Percentiles rank a stretch among this genome's conserved stretches.
Evolutionary conservation across 2,329 filamentous ascomycete species (phyloP).

Genomic region (Eutypa lata): DNA sequence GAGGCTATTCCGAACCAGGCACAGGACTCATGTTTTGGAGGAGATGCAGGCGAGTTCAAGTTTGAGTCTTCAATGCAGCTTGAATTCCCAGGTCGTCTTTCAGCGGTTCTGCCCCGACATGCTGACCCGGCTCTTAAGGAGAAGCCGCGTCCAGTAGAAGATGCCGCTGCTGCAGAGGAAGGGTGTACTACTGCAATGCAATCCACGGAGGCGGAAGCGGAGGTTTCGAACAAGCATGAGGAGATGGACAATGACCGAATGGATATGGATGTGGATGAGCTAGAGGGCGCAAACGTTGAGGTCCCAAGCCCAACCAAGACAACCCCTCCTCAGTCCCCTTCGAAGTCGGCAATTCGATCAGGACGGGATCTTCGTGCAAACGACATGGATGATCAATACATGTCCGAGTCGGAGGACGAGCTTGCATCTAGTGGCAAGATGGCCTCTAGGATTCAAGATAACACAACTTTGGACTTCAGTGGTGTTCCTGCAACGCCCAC

Average conservation of each 20-base stretch:
- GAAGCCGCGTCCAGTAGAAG: conserved; percentile 20
- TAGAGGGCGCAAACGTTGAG: conserved; percentile 16
- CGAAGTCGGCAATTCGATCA: conserved; percentile 21
- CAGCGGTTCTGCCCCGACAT: conserved; percentile 41
- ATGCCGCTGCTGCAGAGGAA: conserved; percentile 2
- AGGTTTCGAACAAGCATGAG: background rate
- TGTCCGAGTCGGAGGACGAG: conserved; percentile 56
- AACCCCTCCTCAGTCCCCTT: conserved; percentile 26
- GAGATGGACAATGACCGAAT: conserved; percentile 12
- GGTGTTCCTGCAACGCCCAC: conserved; percentile 41
- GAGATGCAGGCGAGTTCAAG: conserved; percentile 25
- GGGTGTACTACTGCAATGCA: conserved; percentile 2
- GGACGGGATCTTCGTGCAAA: conserved; percentile 46
- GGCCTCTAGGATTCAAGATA: conserved; percentile 20
- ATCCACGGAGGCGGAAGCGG: background rate
- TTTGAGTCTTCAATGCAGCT: conserved; percentile 34
- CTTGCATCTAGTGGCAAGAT: conserved; percentile 30
- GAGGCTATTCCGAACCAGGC: conserved; percentile 35
- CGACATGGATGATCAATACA: conserved; percentile 40
- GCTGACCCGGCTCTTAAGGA: conserved; percentile 36
- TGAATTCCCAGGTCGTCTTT: conserved; percentile 43
- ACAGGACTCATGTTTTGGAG: conserved; percentile 16
- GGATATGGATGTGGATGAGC: conserved; percentile 29
- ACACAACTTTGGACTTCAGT: conserved; percentile 24
- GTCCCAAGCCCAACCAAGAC: conserved; percentile 14